These are phyloP conservation scores for Nicotiana benthamiana DNA, from an alignment of 257 asterid species.

Conservation along the genomic window DNA sequence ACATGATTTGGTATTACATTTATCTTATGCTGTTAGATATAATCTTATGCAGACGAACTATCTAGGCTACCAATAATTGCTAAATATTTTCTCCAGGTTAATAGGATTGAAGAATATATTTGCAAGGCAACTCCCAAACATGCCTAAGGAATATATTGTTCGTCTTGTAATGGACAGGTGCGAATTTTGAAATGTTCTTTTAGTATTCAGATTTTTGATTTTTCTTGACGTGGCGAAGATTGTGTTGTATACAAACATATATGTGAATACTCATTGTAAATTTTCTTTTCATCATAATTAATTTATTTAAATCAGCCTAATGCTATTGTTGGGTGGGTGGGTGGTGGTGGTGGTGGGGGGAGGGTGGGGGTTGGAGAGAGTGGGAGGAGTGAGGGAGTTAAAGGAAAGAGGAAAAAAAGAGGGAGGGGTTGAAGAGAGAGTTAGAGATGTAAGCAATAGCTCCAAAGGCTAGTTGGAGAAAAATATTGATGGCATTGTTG, in stretches of 20 bases:
- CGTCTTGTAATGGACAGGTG: slow-evolving; percentile 99
- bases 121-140: slow-evolving; percentile 92
- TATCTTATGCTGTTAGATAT: not conserved
- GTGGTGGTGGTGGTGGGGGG: too few species aligned
- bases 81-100: slow-evolving; percentile 48
- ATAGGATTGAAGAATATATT: slow-evolving; percentile 93
- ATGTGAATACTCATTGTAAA: not conserved
- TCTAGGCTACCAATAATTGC: not conserved
- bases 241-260: not conserved
- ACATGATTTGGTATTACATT: slow-evolving; percentile 79
- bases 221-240: not conserved
- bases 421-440: not conserved
- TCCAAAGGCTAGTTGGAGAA: not conserved
- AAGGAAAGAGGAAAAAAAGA: not conserved
- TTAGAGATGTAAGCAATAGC: not conserved
- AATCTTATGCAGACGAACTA: not conserved
- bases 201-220: slow-evolving; percentile 5
- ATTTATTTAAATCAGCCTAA: not conserved
- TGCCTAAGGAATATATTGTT: slow-evolving; percentile 98
- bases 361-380: not conserved
- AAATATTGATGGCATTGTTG: not conserved
- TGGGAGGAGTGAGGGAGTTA: not conserved
- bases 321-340: not conserved
- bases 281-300: not conserved
- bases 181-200: not conserved